Percentiles rank a stretch among this genome's conserved stretches.
These are phyloP conservation scores for Solanum virginianum DNA, from an alignment of 257 asterid species.

Conservation along the genomic window DNA sequence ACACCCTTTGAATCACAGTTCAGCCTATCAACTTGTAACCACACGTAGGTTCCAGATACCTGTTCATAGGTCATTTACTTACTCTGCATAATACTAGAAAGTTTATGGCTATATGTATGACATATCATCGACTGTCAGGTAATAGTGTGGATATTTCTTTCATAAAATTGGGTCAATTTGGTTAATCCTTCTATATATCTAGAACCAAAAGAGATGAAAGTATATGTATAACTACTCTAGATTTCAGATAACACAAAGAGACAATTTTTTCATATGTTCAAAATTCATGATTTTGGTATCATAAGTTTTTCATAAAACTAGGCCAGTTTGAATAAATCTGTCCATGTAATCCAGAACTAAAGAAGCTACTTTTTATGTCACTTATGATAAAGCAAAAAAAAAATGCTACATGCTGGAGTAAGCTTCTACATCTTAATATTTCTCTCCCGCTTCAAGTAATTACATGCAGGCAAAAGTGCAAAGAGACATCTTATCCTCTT, in stretches of 20 bases:
- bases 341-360: neutral
- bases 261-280: neutral
- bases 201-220: neutral
- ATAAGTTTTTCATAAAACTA: neutral
- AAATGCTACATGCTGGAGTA: neutral
- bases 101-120: neutral
- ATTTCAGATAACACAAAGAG: neutral
- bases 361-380: neutral
- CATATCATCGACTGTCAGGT: neutral
- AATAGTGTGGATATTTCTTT: neutral
- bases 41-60: neutral
- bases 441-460: neutral
- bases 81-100: neutral
- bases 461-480: neutral
- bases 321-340: neutral
- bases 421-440: neutral
- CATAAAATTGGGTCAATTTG: neutral
- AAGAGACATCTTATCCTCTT: neutral
- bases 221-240: neutral
- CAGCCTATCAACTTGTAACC: neutral
- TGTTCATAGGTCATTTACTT: neutral
- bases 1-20: neutral
- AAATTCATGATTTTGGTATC: neutral
- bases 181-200: neutral
- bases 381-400: neutral